phyloP scores from a whole-genome alignment of 129 eudicot species.

The Dittrichia graveolens region DNA sequence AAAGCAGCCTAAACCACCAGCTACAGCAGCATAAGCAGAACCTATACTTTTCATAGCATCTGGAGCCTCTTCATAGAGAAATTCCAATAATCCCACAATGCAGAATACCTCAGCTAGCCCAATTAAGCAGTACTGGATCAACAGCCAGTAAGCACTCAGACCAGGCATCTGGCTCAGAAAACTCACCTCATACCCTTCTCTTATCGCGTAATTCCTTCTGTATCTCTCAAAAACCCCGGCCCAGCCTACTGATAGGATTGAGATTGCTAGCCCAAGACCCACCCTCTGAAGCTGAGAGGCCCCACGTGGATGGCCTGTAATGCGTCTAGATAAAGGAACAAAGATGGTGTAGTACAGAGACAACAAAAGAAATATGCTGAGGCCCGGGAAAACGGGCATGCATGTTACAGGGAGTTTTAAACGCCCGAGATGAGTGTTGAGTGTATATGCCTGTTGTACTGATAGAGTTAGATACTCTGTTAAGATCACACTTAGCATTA shows the following conservation, averaged over 20 bases:
- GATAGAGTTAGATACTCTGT: slow-evolving; percentile 87
- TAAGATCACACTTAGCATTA: slow-evolving; percentile 69
- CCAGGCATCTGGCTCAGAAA: slow-evolving; percentile 77
- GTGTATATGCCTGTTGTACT: slow-evolving; percentile 87
- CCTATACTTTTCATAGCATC: slow-evolving; percentile 99
- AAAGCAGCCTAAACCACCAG: slow-evolving; percentile 93
- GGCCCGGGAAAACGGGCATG: slow-evolving; percentile 97
- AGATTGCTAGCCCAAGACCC: slow-evolving; percentile 88
- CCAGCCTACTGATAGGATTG: slow-evolving; percentile 80
- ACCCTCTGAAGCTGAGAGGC: slow-evolving; percentile 96
- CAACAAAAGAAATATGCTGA: slow-evolving; percentile 78
- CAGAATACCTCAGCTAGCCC: slow-evolving; percentile 91
- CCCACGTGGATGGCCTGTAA: slow-evolving; percentile 92
- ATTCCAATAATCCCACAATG: slow-evolving; percentile 86
- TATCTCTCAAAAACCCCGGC: slow-evolving; percentile 88
- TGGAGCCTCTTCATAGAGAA: slow-evolving; percentile 88
- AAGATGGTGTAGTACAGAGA: slow-evolving; percentile 76
- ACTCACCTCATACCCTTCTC: slow-evolving; percentile 70
- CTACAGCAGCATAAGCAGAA: slow-evolving; percentile 92
- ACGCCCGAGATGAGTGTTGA: slow-evolving; percentile 76
- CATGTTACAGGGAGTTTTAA: slow-evolving; percentile 92
- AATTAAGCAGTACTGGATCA: slow-evolving; percentile 88
- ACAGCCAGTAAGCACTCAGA: slow-evolving; percentile 85
- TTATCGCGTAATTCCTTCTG: slow-evolving; percentile 74
- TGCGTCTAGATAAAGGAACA: slow-evolving; percentile 74